Percentiles rank a stretch among this genome's conserved stretches.
These are phyloP conservation scores for Curvularia eragrostidis DNA, from an alignment of 2,329 filamentous ascomycete species.

Conservation along the genomic window DNA sequence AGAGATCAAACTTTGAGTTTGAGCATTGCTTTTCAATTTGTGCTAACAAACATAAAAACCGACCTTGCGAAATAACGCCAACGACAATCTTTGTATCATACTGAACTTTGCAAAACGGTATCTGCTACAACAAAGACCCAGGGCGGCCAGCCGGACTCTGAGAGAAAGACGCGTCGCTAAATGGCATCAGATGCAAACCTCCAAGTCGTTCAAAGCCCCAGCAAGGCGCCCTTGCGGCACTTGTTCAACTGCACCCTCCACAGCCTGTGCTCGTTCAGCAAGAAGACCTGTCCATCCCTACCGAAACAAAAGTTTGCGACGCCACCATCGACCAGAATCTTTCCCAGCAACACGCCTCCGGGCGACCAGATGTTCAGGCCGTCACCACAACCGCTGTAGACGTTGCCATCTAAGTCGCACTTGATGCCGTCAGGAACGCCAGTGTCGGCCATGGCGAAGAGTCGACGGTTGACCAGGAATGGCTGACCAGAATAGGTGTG, in stretches of 20 bases:
- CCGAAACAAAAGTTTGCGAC: constrained; percentile 60
- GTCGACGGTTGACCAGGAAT: constrained; percentile 26
- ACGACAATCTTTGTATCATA: background rate
- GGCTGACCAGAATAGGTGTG: constrained; percentile 13
- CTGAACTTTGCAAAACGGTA: background rate
- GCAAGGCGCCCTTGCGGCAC: constrained; percentile 1
- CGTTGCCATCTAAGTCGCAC: constrained; percentile 55
- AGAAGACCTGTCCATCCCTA: constrained; percentile 53
- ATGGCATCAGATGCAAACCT: background rate
- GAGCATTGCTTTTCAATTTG: background rate
- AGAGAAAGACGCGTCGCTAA: background rate
- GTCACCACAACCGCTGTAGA: constrained; percentile 59
- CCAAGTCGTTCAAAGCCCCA: constrained; percentile 1
- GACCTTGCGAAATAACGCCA: background rate
- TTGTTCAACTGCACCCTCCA: constrained; percentile 19
- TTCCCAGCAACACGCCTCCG: constrained; percentile 54
- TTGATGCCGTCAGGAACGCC: constrained; percentile 35
- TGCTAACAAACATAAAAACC: background rate
- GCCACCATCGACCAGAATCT: constrained; percentile 41
- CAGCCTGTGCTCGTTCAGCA: constrained; percentile 53
- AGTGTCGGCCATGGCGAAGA: constrained; percentile 33
- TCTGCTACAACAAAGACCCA: background rate
- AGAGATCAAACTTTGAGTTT: background rate
- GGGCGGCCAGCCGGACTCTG: background rate
- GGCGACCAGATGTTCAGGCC: constrained; percentile 59